Evolutionary conservation across 139 green algal genomes (phyloP).

Genomic region (Volvox reticuliferus): DNA sequence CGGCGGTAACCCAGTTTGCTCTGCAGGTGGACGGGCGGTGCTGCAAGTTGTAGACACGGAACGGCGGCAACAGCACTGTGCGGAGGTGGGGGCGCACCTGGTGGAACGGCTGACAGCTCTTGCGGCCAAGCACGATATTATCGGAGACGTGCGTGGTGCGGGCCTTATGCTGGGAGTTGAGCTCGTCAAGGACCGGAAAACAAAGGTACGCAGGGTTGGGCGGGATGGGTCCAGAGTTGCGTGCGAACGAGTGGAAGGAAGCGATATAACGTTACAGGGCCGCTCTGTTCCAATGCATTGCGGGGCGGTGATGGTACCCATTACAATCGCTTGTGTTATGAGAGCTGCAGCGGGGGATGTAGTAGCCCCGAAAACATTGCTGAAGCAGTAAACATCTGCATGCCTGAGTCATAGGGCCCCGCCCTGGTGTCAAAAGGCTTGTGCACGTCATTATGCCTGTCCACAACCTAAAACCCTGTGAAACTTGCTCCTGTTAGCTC

Average conservation of each 20-base stretch:
- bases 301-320: too few species aligned
- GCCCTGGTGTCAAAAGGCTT: too few species aligned
- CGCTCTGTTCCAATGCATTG: too few species aligned
- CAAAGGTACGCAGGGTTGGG: constrained; percentile 74
- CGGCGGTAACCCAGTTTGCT: constrained; percentile 96
- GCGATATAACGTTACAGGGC: too few species aligned
- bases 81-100: constrained; percentile 51
- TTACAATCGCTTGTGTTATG: too few species aligned
- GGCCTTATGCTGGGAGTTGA: constrained; percentile 98
- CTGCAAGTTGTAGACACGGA: constrained; percentile 88
- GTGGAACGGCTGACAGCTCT: not conserved
- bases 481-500: not conserved
- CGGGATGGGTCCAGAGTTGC: too few species aligned
- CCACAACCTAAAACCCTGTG: not conserved
- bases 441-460: not conserved
- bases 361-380: too few species aligned
- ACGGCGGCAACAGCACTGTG: constrained; percentile 78
- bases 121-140: constrained; percentile 47
- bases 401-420: too few species aligned
- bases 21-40: constrained; percentile 90
- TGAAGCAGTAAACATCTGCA: too few species aligned
- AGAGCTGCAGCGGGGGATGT: too few species aligned
- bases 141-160: constrained; percentile 91
- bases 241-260: not conserved
- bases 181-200: constrained; percentile 91